phyloP scores from a whole-genome alignment of 2,329 filamentous ascomycete genomes.

The Penicillium palitans region DNA sequence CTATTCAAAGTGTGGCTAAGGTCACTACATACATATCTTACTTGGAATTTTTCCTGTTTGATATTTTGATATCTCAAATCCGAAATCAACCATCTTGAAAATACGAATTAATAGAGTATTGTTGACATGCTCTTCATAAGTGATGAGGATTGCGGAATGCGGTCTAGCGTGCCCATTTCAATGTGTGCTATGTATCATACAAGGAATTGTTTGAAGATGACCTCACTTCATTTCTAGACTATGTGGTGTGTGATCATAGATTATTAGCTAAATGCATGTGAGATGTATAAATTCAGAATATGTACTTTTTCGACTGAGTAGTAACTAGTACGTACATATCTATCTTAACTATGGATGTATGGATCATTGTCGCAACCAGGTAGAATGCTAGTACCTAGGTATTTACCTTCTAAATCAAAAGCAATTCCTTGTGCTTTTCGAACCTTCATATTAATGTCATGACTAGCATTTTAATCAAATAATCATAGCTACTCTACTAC shows the following conservation, averaged over 20 bases:
- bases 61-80: neutral
- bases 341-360: neutral
- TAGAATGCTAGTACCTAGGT: too few species aligned
- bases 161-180: neutral
- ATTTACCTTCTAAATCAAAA: neutral
- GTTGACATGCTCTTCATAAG: neutral
- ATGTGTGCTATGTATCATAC: neutral
- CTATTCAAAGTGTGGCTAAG: slow-evolving; percentile 6
- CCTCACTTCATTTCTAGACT: neutral
- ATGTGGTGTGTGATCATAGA: neutral
- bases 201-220: neutral
- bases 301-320: neutral
- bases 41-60: neutral
- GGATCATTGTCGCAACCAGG: neutral
- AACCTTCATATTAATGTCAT: neutral
- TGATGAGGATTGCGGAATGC: neutral
- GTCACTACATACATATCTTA: too few species aligned
- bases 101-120: neutral
- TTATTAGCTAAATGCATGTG: neutral
- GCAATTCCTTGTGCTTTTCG: too few species aligned
- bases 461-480: neutral
- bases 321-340: neutral
- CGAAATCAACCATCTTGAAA: neutral
- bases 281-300: neutral
- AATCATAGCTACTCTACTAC: neutral